These are phyloP conservation scores for Houttuynia cordata DNA, from an alignment of 164 flowering plant species.

Conservation along the genomic window DNA sequence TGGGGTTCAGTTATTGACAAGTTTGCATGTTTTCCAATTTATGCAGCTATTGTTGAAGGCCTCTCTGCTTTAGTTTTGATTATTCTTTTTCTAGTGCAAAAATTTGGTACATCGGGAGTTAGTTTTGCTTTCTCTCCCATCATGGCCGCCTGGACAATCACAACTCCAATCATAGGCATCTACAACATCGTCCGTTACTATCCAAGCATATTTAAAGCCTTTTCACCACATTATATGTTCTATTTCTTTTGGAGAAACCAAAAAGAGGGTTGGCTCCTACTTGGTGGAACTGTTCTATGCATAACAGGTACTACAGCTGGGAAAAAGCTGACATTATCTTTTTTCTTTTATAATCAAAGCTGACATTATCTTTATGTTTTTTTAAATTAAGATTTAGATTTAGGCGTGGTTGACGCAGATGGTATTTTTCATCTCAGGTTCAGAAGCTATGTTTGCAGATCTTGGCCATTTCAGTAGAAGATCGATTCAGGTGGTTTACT, in stretches of 20 bases:
- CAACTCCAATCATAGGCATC: conserved; percentile 61
- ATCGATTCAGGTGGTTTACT: conserved; percentile 56
- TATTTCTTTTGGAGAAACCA: conserved; percentile 54
- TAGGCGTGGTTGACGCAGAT: too few relatives aligned
- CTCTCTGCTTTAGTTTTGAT: conserved; percentile 56
- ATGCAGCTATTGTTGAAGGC: conserved; percentile 55
- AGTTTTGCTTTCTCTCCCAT: conserved; percentile 83
- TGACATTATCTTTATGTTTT: neutral
- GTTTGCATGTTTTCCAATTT: neutral
- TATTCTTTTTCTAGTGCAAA: conserved; percentile 60
- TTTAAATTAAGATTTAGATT: too few relatives aligned
- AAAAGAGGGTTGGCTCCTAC: conserved; percentile 69
- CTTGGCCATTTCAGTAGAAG: conserved; percentile 70
- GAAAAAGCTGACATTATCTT: neutral
- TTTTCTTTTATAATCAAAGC: too few relatives aligned
- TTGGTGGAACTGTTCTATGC: conserved; percentile 73
- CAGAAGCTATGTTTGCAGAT: conserved; percentile 86
- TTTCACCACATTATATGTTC: conserved; percentile 64
- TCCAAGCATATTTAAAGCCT: conserved; percentile 66
- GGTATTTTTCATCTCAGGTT: conserved; percentile 29
- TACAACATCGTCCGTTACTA: conserved; percentile 55
- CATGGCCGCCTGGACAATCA: conserved; percentile 73
- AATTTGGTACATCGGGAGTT: conserved; percentile 65
- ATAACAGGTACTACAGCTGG: conserved; percentile 46
- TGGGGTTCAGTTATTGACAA: conserved; percentile 1